Evolutionary conservation across 306 rosid species (phyloP).

Genomic region (Lupinus albus): DNA sequence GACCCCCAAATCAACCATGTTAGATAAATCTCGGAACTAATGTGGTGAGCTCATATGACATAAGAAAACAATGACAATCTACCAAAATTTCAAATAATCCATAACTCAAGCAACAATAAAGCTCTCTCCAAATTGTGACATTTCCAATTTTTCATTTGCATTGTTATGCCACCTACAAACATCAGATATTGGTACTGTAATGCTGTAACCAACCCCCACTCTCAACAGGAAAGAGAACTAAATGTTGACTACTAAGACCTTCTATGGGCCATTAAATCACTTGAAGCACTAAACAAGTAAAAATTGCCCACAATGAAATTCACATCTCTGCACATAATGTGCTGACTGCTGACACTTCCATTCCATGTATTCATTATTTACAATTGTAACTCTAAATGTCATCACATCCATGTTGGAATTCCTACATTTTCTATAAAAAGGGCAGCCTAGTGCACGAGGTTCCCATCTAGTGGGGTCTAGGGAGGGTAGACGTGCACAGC

Average conservation of each 20-base stretch:
- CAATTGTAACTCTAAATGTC: conserved; percentile 20
- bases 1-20: conserved; percentile 12
- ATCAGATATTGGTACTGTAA: neutral
- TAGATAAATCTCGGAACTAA: neutral
- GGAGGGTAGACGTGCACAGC: too few species aligned
- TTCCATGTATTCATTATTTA: conserved; percentile 25
- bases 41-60: conserved; percentile 7
- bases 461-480: too few species aligned
- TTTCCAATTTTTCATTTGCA: conserved; percentile 31
- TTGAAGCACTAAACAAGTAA: conserved; percentile 16
- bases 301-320: conserved; percentile 19
- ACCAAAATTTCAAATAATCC: conserved; percentile 17
- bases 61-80: conserved; percentile 28
- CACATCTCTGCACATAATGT: conserved; percentile 5
- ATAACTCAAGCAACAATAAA: conserved; percentile 13
- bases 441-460: too few species aligned
- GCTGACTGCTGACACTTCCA: conserved; percentile 12
- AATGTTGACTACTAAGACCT: conserved; percentile 13
- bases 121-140: conserved; percentile 32
- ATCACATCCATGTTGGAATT: conserved; percentile 21
- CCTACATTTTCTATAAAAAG: neutral
- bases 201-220: conserved; percentile 11
- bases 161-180: conserved; percentile 24
- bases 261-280: conserved; percentile 1
- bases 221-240: conserved; percentile 18